Percentiles rank a stretch among this genome's conserved stretches.
phyloP scores from a whole-genome alignment of 2,329 filamentous ascomycete genomes.

The Rutstroemia sp. region DNA sequence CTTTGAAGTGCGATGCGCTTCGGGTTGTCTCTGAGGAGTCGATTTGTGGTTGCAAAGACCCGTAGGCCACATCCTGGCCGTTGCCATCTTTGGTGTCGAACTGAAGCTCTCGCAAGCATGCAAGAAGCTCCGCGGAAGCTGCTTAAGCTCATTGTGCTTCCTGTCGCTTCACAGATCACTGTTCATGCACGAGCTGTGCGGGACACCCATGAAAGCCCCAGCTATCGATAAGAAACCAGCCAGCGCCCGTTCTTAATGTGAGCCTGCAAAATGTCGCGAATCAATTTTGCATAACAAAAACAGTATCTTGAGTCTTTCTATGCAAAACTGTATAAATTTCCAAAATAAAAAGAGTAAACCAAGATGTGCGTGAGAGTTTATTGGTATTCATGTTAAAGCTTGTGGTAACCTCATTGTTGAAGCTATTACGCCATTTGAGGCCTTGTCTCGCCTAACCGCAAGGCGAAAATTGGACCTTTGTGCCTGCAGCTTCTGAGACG shows the following conservation, averaged over 20 bases:
- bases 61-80: conserved; percentile 18
- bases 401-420: not conserved
- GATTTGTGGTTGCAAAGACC: conserved; percentile 26
- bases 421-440: conserved; percentile 10
- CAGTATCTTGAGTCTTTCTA: no score
- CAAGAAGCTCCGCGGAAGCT: conserved; percentile 25
- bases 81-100: conserved; percentile 18
- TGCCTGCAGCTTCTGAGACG: conserved; percentile 1
- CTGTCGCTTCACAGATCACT: conserved; percentile 13
- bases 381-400: not conserved
- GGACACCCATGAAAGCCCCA: conserved; percentile 8
- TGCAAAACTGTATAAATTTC: no score
- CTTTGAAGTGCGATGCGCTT: conserved; percentile 15
- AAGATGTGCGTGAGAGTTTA: not conserved
- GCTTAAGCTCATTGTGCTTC: conserved; percentile 25
- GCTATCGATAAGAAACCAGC: conserved; percentile 8
- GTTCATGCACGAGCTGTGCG: conserved; percentile 7
- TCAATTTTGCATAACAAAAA: no score
- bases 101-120: conserved; percentile 19
- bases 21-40: conserved; percentile 17
- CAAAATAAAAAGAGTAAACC: not conserved
- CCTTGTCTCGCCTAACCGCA: conserved; percentile 9
- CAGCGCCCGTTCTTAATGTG: not conserved
- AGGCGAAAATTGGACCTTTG: conserved; percentile 9
- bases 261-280: not conserved